Conservation (phyloP, 2,329 filamentous ascomycete genomes). For the Trichoderma guizhouense region DNA sequence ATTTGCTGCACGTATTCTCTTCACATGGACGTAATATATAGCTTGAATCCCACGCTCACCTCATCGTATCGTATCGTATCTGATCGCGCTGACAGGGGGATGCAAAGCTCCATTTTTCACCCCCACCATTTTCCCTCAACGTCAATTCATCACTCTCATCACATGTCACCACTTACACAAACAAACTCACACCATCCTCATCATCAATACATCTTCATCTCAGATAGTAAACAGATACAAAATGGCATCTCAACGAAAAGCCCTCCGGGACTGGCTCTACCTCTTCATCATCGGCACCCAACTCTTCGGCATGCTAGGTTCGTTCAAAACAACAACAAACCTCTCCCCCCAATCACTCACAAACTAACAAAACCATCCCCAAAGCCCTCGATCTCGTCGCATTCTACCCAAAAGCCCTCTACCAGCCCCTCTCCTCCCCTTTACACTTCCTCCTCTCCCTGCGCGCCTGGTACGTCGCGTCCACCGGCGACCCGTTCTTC, state of each 20-base stretch:
- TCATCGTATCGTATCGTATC: neutral
- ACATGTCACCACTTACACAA: neutral
- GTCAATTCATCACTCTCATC: neutral
- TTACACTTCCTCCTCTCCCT: slow-evolving; percentile 47
- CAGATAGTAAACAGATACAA: neutral
- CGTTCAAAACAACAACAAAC: neutral
- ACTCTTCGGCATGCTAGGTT: slow-evolving; percentile 38
- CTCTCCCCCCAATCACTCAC: neutral
- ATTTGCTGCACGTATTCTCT: neutral
- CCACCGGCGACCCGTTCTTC: slow-evolving; percentile 54
- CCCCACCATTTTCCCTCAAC: neutral
- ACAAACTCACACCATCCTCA: neutral
- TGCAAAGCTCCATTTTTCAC: neutral
- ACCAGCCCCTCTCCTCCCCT: slow-evolving; percentile 39
- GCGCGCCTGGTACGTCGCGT: slow-evolving; percentile 45
- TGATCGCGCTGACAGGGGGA: neutral
- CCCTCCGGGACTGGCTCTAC: slow-evolving; percentile 34
- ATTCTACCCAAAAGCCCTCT: slow-evolving; percentile 50
- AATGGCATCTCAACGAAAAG: slow-evolving; percentile 12
- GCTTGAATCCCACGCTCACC: neutral
- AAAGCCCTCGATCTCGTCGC: slow-evolving; percentile 57
- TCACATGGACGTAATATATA: neutral
- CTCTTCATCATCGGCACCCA: slow-evolving; percentile 34
- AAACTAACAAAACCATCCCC: neutral
- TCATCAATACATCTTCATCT: neutral